These are phyloP conservation scores for Diaporthe amygdali DNA, from an alignment of 2,329 filamentous ascomycete genomes.

Conservation along the genomic window DNA sequence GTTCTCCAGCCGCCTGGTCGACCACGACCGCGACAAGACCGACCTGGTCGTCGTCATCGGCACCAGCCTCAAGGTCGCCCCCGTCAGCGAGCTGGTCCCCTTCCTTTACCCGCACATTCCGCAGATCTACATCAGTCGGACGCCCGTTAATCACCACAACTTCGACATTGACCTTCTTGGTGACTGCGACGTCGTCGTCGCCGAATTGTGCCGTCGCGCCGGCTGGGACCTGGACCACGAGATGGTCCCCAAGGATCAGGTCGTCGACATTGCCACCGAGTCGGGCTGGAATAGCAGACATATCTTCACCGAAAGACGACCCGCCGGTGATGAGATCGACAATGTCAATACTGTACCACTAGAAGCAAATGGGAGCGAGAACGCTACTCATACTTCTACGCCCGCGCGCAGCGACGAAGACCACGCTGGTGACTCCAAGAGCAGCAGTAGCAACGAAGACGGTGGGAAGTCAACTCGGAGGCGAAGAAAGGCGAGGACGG, in stretches of 20 bases:
- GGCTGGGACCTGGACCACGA: slow-evolving; percentile 83
- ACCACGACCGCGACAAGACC: slow-evolving; percentile 78
- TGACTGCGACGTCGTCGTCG: slow-evolving; percentile 89
- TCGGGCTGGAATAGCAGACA: slow-evolving; percentile 53
- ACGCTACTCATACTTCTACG: background rate
- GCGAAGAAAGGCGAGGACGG: background rate
- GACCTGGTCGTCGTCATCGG: slow-evolving; percentile 96
- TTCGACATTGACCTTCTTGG: slow-evolving; percentile 98
- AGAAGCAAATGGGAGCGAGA: background rate
- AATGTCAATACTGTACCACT: background rate
- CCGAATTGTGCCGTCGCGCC: slow-evolving; percentile 81
- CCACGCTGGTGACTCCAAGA: too few relatives aligned
- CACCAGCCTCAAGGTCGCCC: slow-evolving; percentile 93
- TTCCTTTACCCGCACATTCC: slow-evolving; percentile 80
- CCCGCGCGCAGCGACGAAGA: background rate
- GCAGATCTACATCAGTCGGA: slow-evolving; percentile 88
- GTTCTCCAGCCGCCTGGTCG: slow-evolving; percentile 82
- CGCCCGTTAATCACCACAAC: slow-evolving; percentile 85
- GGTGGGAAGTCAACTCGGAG: background rate
- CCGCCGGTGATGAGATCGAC: background rate
- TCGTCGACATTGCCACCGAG: slow-evolving; percentile 58
- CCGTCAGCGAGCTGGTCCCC: slow-evolving; percentile 89
- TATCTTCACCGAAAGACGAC: slow-evolving; percentile 38
- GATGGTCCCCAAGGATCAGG: slow-evolving; percentile 76
- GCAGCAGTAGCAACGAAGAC: background rate